Base-by-base conservation (phyloP, 345 rosid genomes). In the Citrus mangshanensis region DNA sequence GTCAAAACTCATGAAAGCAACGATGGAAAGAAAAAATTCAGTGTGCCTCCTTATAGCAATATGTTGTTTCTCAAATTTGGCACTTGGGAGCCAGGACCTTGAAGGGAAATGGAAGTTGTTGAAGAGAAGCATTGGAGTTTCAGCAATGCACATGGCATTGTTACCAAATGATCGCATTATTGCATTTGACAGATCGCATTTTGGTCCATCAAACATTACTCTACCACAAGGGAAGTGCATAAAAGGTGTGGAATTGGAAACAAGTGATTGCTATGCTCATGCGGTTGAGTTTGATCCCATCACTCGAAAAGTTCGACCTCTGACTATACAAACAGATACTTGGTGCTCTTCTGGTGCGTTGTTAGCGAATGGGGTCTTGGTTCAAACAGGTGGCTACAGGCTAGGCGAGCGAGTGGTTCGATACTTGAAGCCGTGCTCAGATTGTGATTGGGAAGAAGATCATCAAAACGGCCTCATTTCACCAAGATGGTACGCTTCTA, bases 401-500 rank as follows among this genome's bases (percentile, higher is more conserved):
- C 61, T 6, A 1, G 88, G 88, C 2, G 70, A 63, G 3, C 49
- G 24, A 3, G 82, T 71, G 1, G 85, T 82, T 13, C 79, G 88
- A 21, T 70, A 40, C 51, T 78, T 84, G 27, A 73, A 71, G 63
- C 80, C 80, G 0, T 71, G 82, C 76, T 14, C 16, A 32, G 63
- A 30, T 18, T 77, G 88, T 60, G 88, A 82, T n/a, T 78, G 84
- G 85, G 60, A 49, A 34, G 81, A 79, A 18, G 14, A 72, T 24
- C 72, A 12, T 24, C 58, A 10, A 49, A 65, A 37, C 22, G 81
- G 77, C 3, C 55, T 79, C 1, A 7, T 64, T 37, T 61, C 70
- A 16, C 83, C 87, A 1, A 75, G 89, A 75, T 86, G 89, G 89
- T 86, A 84, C 21, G 85, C 86, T n/a, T 83, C 89, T 2, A 82